Evolutionary conservation across 129 eudicot genomes (phyloP).

Genomic region (Calendula officinalis): DNA sequence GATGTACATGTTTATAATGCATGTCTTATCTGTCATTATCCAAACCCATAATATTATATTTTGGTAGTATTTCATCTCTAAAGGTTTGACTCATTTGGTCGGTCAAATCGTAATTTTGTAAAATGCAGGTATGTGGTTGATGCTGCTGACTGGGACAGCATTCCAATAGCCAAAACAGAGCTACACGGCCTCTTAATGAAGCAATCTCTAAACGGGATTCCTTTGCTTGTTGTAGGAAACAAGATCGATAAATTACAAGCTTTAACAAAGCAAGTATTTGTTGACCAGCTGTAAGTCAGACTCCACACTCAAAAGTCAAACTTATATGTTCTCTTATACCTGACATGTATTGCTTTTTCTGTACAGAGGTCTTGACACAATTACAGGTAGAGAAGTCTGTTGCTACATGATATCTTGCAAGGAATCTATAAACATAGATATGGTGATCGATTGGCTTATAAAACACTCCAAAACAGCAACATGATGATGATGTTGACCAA

Average conservation of each 20-base stretch:
- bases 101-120: background rate
- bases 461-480: constrained; percentile 75
- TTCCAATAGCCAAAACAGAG: constrained; percentile 67
- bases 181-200: constrained; percentile 74
- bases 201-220: constrained; percentile 75
- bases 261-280: constrained; percentile 66
- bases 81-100: too few species aligned
- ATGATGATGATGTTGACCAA: constrained; percentile 18
- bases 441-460: constrained; percentile 85
- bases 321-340: background rate
- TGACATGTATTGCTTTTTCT: background rate
- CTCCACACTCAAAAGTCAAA: background rate
- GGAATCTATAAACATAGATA: constrained; percentile 80
- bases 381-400: constrained; percentile 76
- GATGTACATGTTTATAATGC: too few species aligned
- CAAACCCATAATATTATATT: too few species aligned
- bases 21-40: too few species aligned
- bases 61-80: too few species aligned
- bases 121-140: constrained; percentile 80
- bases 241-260: constrained; percentile 90
- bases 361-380: constrained; percentile 60
- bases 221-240: constrained; percentile 85
- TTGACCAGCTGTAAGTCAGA: constrained; percentile 72
- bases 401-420: constrained; percentile 97
- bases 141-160: constrained; percentile 91